Evolutionary conservation across 352 stramenopile species (phyloP).

Genomic region (Phytophthora kernoviae): DNA sequence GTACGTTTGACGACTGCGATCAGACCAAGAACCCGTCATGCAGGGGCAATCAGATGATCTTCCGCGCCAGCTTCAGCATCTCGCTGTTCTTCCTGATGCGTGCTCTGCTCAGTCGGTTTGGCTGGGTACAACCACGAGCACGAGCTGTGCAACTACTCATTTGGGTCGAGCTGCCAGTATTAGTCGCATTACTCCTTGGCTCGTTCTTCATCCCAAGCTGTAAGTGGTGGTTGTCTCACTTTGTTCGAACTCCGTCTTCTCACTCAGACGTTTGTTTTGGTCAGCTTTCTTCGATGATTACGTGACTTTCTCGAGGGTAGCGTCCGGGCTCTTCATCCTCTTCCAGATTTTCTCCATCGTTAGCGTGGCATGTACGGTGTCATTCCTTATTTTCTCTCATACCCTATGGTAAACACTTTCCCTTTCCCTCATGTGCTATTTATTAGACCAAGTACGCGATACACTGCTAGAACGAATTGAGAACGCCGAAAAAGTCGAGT

Average conservation of each 20-base stretch:
- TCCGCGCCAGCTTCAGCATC: slow-evolving; percentile 71
- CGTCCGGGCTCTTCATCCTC: slow-evolving; percentile 75
- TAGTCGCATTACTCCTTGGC: slow-evolving; percentile 56
- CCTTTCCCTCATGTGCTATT: neutral
- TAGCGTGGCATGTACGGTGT: slow-evolving; percentile 63
- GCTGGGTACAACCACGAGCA: slow-evolving; percentile 21
- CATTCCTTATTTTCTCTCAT: neutral
- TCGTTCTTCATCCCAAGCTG: slow-evolving; percentile 79
- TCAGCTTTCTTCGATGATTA: slow-evolving; percentile 75
- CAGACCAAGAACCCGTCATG: slow-evolving; percentile 44
- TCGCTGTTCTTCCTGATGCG: slow-evolving; percentile 56
- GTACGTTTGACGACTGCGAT: slow-evolving; percentile 70
- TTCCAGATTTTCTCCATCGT: slow-evolving; percentile 85
- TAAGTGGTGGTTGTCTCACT: slow-evolving; percentile 19
- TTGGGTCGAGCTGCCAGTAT: slow-evolving; percentile 50
- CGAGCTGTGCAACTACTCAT: slow-evolving; percentile 38
- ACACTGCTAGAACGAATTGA: slow-evolving; percentile 60
- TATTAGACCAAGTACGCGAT: slow-evolving; percentile 65
- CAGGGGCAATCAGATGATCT: slow-evolving; percentile 73
- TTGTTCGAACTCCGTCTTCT: neutral
- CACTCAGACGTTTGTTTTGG: neutral
- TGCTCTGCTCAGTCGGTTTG: slow-evolving; percentile 55
- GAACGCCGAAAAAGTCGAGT: slow-evolving; percentile 29
- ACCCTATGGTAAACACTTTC: no score
- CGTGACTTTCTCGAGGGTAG: slow-evolving; percentile 52